Conservation (phyloP, 495 filamentous ascomycete species). For the Penicilliopsis zonata region DNA sequence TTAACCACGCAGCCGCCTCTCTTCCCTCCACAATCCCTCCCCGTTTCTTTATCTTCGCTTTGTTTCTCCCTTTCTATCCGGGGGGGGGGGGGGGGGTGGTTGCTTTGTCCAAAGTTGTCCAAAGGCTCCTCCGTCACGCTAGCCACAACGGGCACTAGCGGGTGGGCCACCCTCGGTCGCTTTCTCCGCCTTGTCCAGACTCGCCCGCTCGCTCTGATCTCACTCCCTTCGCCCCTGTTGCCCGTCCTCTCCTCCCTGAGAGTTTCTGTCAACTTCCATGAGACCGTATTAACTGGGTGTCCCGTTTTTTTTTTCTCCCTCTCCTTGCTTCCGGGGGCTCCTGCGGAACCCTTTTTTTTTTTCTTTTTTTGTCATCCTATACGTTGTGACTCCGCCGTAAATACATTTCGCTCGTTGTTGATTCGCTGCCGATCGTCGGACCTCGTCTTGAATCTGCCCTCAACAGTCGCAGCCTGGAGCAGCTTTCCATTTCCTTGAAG, state of each 20-base stretch:
- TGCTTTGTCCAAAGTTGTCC: background rate
- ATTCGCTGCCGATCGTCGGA: too few species aligned
- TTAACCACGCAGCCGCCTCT: background rate
- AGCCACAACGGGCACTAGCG: slow-evolving; percentile 8
- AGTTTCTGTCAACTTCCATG: too few species aligned
- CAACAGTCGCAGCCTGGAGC: too few species aligned
- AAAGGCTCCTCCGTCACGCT: background rate
- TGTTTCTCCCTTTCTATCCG: background rate
- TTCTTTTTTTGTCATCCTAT: background rate
- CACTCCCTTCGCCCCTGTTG: too few species aligned
- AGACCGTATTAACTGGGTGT: too few species aligned
- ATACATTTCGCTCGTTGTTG: background rate
- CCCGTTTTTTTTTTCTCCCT: background rate
- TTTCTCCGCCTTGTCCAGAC: slow-evolving; percentile 2
- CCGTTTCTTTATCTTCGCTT: background rate
- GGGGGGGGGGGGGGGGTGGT: too few species aligned
- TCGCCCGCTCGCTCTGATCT: background rate
- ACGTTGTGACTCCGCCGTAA: background rate
- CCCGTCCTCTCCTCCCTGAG: background rate
- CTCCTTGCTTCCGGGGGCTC: background rate
- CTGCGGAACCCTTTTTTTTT: slow-evolving; percentile 1
- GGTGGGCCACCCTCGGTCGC: slow-evolving; percentile 4
- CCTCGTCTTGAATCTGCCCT: too few species aligned
- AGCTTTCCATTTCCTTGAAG: background rate
- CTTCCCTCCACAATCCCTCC: background rate